phyloP scores from a whole-genome alignment of 164 flowering plant species.

The Kingdonia uniflora region DNA sequence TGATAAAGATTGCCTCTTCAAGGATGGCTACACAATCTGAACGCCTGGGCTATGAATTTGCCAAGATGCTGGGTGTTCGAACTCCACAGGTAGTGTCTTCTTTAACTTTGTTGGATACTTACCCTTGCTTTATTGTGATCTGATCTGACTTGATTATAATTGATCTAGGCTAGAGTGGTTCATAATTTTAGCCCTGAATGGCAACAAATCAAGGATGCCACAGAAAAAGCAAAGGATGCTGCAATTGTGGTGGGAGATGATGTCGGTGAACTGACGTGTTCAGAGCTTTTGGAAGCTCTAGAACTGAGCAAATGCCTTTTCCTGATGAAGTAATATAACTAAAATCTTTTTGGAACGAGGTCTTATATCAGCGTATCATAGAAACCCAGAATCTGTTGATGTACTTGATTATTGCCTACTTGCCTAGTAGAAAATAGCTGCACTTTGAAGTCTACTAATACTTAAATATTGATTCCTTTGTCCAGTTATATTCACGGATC shows the following conservation, averaged over 20 bases:
- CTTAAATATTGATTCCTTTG: conserved; percentile 11
- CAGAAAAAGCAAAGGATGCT: conserved; percentile 69
- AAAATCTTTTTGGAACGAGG: conserved; percentile 6
- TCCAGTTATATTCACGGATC: conserved; percentile 93
- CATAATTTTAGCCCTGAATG: conserved; percentile 83
- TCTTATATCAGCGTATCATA: conserved; percentile 6
- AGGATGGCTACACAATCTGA: conserved; percentile 99
- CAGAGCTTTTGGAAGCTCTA: conserved; percentile 95
- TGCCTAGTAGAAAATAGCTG: not conserved
- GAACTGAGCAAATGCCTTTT: conserved; percentile 93
- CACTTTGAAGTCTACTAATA: not conserved
- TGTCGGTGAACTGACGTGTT: conserved; percentile 82
- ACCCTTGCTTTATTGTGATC: not conserved
- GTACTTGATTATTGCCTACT: conserved; percentile 3
- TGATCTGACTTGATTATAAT: conserved; percentile 6
- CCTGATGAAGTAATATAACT: conserved; percentile 63
- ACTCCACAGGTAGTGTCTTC: conserved; percentile 68
- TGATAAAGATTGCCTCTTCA: conserved; percentile 85
- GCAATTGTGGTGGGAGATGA: conserved; percentile 76
- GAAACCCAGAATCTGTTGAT: conserved; percentile 3
- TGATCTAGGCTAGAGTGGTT: conserved; percentile 80
- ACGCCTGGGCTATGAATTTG: conserved; percentile 95
- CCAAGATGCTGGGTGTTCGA: conserved; percentile 84
- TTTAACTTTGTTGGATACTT: not conserved
- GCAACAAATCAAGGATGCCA: conserved; percentile 83